Evolutionary conservation across 1,284 basidiomycete species (phyloP), one percentile per base, ranked within the genome.

Genomic region (Puccinia brachypodii): DNA sequence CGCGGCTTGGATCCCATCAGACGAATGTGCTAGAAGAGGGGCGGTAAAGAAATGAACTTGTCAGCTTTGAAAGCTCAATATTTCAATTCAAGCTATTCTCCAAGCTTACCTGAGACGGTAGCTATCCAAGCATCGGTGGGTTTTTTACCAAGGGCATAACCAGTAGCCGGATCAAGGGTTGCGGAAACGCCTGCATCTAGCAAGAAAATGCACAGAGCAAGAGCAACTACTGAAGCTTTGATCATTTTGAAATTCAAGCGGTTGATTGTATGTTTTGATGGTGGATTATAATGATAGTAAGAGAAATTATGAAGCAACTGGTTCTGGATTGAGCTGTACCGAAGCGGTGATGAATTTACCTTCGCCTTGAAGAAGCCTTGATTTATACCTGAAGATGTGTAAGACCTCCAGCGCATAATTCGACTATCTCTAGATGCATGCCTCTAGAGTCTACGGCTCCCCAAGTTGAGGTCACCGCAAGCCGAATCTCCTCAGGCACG

Each of bases 121-220:
- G 69, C 69, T 72, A 72, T 72, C 69, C 69, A 72, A 53, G 8
- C 9, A 28, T 50, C 69, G 2, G 33, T n/a, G 14, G 69, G 69
- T 72, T 72, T 72, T 11, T 53, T 50, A 7, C 69, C 69, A 28
- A 25, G 19, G 16, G 31, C 28, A 72, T 36, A 19, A 19, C 69
- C 69, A 72, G 69, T 72, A 72, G 69, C 69, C 9, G 69, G 69
- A 72, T 72, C 69, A 53, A 19, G 44, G 31, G 69, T 53, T 42
- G 69, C 69, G 6, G 31, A 72, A 36, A 53, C 28, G 31, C 47
- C 69, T 56, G 22, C 50, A 31, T 31, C 50, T 36, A 72, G 47
- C 28, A 56, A 53, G 14, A 72, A 53, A 36, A 72, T 16, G 6
- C 25, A 31, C 31, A 36, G 53, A 38, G 16, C 31, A 38, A 36